A percentile compares a stretch with the other conserved stretches of the same genome.
phyloP scores from a whole-genome alignment of 1,139 yeast species.

The Saccharomyces hybrid region DNA sequence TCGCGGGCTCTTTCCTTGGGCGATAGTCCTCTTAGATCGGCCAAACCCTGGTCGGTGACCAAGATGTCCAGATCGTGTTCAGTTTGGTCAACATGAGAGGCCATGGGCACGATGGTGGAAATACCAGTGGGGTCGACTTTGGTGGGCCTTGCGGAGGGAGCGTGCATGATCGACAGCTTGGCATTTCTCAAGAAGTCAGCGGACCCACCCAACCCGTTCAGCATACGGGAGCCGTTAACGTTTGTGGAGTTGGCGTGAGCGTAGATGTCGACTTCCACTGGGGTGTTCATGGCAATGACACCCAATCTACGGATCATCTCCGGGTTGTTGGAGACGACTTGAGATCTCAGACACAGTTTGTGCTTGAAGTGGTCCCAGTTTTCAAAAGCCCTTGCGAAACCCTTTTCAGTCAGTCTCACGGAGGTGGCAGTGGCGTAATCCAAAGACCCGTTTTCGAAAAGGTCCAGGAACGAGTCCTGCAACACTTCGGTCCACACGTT shows the following conservation, averaged over 20 bases:
- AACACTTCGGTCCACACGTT: conserved; percentile 97
- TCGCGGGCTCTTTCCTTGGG: conserved; percentile 90
- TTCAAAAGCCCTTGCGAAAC: conserved; percentile 77
- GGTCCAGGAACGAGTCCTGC: conserved; percentile 93
- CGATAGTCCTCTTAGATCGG: conserved; percentile 89
- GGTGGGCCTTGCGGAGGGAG: conserved; percentile 91
- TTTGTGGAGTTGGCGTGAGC: conserved; percentile 99
- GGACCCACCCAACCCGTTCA: conserved; percentile 95
- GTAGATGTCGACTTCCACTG: conserved; percentile 94
- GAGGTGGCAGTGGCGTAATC: conserved; percentile 95
- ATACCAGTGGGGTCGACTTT: conserved; percentile 92
- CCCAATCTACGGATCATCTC: conserved; percentile 95
- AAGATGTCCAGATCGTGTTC: conserved; percentile 92
- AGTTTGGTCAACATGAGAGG: conserved; percentile 92
- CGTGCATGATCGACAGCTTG: conserved; percentile 93
- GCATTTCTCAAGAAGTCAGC: conserved; percentile 96
- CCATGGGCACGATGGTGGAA: conserved; percentile 92
- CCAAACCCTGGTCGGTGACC: conserved; percentile 95
- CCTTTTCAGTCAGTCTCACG: conserved; percentile 82
- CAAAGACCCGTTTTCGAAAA: conserved; percentile 86
- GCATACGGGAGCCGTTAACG: conserved; percentile 95
- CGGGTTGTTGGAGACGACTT: conserved; percentile 91
- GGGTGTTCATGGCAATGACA: conserved; percentile 99
- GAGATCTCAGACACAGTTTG: conserved; percentile 84
- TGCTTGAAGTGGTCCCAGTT: conserved; percentile 84